These are phyloP conservation scores for Trichoderma lentiforme DNA, from an alignment of 2,329 filamentous ascomycete genomes.

Conservation along the genomic window DNA sequence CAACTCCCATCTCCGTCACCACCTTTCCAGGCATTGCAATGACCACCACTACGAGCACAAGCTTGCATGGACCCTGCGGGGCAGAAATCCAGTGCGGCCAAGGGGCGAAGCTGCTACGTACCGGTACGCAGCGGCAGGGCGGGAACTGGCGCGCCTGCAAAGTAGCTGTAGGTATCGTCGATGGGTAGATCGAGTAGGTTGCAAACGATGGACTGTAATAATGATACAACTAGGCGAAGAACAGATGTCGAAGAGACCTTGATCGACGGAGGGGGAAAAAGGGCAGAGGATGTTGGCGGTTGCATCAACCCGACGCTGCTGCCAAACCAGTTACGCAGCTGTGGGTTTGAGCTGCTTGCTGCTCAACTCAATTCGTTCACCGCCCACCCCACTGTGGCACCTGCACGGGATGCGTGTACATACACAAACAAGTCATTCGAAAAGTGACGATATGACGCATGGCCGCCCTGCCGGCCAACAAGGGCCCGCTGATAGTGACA, in stretches of 20 bases:
- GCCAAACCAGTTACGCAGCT: slow-evolving; percentile 12
- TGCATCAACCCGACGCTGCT: slow-evolving; percentile 9
- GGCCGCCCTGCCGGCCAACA: not conserved
- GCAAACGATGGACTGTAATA: not conserved
- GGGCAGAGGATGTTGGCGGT: not conserved
- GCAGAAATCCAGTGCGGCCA: not conserved
- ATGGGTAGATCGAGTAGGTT: not conserved
- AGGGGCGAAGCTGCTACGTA: slow-evolving; percentile 6
- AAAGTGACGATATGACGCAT: slow-evolving; percentile 17
- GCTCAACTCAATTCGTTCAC: slow-evolving; percentile 11
- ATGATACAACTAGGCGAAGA: not conserved
- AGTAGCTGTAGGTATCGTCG: not conserved
- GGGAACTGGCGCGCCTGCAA: not conserved
- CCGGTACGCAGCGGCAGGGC: slow-evolving; percentile 8
- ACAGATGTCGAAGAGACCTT: not conserved
- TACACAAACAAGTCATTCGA: not conserved
- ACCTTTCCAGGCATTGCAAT: not conserved
- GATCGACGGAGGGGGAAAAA: slow-evolving; percentile 8
- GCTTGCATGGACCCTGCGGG: slow-evolving; percentile 17
- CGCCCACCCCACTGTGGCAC: slow-evolving; percentile 17
- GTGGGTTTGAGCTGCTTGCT: slow-evolving; percentile 1
- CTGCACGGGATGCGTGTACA: not conserved
- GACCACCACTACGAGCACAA: not conserved
- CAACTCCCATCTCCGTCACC: slow-evolving; percentile 8
- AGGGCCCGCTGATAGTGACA: slow-evolving; percentile 4